Base-by-base conservation (phyloP, 1,139 yeast species). In the Debaryomycetaceae sp. region DNA sequence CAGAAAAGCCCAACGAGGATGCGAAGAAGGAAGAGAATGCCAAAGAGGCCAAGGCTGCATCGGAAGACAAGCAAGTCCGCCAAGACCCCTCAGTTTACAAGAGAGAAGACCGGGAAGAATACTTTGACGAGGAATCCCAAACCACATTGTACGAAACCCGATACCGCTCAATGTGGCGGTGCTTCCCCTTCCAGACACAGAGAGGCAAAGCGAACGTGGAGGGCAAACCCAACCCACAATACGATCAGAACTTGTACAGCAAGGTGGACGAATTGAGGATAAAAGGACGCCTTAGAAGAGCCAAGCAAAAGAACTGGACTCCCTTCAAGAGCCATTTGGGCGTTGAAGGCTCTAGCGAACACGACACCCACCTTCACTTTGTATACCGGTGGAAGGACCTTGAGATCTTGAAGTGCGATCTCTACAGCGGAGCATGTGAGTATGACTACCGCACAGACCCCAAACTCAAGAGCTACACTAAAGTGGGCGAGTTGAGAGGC, bases 111-210 rank as follows among this genome's bases (percentile, higher is more conserved):
- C 27, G 18, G 23, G 5, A 25, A 10, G 13, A 11, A n/a, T n/a
- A n/a, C n/a, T n/a, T n/a, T n/a, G n/a, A n/a, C n/a, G n/a, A 9
- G 10, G 10, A 25, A 10, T n/a, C 23, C 23, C 5, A 10, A 8
- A 25, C 7, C 11, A 25, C 5, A 19, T 18, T 16, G 5, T 5
- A 10, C 23, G 5, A 25, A 11, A 5, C 25, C 5, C 49, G 39
- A 27, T 51, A 43, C 34, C 41, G 68, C 17, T 49, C 63, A 10
- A 61, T 61, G 61, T 61, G 52, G 37, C 30, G 59, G 13, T 46
- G 60, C 28, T 62, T 58, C 59, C 69, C 69, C 8, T 63, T 63
- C 58, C 65, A 59, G 32, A 51, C 46, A 31, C 69, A 63, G 41
- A 36, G 34, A n/a, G 67, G 65, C 13, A 61, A 61, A 35, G 35